Evolutionary conservation across 441 rosid species (phyloP), one percentile per base, ranked within the genome.

Genomic region (Gossypium gossypioides): DNA sequence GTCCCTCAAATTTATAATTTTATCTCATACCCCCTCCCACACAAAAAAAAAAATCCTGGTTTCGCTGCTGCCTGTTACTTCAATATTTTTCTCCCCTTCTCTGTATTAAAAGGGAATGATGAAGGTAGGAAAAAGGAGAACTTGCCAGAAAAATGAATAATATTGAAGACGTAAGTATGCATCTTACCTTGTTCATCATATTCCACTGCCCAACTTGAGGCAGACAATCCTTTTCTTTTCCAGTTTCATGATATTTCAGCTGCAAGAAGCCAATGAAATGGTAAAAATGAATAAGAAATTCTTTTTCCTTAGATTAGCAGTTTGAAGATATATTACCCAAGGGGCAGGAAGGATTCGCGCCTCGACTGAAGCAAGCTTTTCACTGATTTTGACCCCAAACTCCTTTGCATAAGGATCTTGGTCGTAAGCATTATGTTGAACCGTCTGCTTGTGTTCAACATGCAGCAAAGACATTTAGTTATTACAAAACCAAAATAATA

Each of bases 161-260:
- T 2, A 65, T 13, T 44, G 55, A 18, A 13, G 46, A 13, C 10
- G 12, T 69, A 32, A 22, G 40, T 1, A 9, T 4, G 19, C 16
- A 34, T 18, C 7, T 40, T 83, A 90, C 96, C 92, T 95, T 95
- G 85, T 95, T 95, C 97, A 95, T 89, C 99, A 95, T 95, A 79
- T 92, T 95, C 99, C 99, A 95, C 65, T 95, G 99, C 71, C 99
- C 99, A 7, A 95, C 97, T 78, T 95, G 99, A 0, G 99, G 99
- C 70, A 95, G 82, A 56, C 97, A 95, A 75, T 95, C 97, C 81
- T 91, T 95, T 75, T 95, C 99, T 76, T 88, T 95, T 42, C 99
- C 99, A 50, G 92, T 90, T 79, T 95, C 99, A 19, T 92, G 97
- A 82, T 95, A 95, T 79, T 95, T 95, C 69, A 95, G 91, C 99